A percentile compares a stretch with the other conserved stretches of the same genome.
Conservation (phyloP, 768 basidiomycete species). For the Suillus tomentosus region DNA sequence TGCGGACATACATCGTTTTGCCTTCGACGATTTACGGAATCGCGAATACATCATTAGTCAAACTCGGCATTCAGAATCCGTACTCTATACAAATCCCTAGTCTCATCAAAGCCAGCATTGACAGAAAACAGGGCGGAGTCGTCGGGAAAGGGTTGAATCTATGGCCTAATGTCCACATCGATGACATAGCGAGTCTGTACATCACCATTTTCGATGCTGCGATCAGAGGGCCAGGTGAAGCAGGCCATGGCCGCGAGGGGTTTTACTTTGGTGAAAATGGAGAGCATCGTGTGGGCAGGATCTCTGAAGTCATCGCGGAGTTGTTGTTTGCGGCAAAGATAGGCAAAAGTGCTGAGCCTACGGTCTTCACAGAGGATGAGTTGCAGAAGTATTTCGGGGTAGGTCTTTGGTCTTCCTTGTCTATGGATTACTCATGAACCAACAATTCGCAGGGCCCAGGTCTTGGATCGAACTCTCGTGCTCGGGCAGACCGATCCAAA, state of each 20-base stretch:
- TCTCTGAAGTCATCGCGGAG: slow-evolving; percentile 43
- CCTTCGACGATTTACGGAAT: slow-evolving; percentile 63
- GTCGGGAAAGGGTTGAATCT: slow-evolving; percentile 59
- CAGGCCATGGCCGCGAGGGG: slow-evolving; percentile 50
- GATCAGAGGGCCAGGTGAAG: slow-evolving; percentile 17
- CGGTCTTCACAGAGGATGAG: slow-evolving; percentile 40
- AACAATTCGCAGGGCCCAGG: slow-evolving; percentile 15
- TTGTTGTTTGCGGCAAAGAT: slow-evolving; percentile 33
- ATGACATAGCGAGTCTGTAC: slow-evolving; percentile 49
- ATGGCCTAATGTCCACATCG: slow-evolving; percentile 62
- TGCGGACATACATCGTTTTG: slow-evolving; percentile 51
- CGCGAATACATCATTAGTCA: slow-evolving; percentile 47
- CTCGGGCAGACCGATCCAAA: slow-evolving; percentile 22
- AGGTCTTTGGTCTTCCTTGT: background rate
- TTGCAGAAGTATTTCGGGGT: slow-evolving; percentile 20
- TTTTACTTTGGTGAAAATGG: slow-evolving; percentile 56
- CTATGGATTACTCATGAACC: background rate
- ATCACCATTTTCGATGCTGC: slow-evolving; percentile 42
- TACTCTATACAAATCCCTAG: slow-evolving; percentile 55
- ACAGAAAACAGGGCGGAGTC: slow-evolving; percentile 52
- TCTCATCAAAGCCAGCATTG: slow-evolving; percentile 46
- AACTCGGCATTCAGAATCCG: slow-evolving; percentile 53
- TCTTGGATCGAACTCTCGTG: slow-evolving; percentile 24
- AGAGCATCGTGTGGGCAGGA: slow-evolving; percentile 46
- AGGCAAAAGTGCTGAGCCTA: slow-evolving; percentile 42